Conservation (phyloP, 306 rosid species). For the Alnus glutinosa region DNA sequence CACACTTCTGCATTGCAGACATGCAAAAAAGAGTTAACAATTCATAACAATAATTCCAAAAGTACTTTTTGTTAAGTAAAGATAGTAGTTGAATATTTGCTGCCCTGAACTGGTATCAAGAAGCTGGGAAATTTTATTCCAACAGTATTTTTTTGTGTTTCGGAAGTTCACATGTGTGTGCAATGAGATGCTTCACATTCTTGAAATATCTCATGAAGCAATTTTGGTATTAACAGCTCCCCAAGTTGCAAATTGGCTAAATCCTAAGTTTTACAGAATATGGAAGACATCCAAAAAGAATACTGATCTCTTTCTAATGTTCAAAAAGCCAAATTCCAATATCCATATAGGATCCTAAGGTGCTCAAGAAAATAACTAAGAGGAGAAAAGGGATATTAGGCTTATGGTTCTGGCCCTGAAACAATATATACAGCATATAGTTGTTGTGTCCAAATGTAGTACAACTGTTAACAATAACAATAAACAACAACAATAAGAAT, state of each 20-base stretch:
- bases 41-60: background rate
- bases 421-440: background rate
- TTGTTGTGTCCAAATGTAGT: background rate
- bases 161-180: background rate
- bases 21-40: conserved; percentile 7
- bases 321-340: background rate
- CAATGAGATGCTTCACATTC: background rate
- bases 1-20: conserved; percentile 58
- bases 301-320: background rate
- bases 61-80: background rate
- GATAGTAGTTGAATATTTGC: background rate
- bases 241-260: background rate
- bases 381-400: background rate
- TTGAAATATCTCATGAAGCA: background rate
- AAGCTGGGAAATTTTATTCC: background rate
- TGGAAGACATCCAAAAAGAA: background rate
- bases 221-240: background rate
- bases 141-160: background rate
- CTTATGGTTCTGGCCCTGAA: background rate
- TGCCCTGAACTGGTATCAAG: background rate
- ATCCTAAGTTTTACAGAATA: background rate
- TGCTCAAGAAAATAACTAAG: background rate
- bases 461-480: background rate
- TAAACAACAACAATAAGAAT: background rate
- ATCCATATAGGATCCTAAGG: background rate